Base-by-base conservation (phyloP, 345 rosid species). In the Hibiscus trionum region DNA sequence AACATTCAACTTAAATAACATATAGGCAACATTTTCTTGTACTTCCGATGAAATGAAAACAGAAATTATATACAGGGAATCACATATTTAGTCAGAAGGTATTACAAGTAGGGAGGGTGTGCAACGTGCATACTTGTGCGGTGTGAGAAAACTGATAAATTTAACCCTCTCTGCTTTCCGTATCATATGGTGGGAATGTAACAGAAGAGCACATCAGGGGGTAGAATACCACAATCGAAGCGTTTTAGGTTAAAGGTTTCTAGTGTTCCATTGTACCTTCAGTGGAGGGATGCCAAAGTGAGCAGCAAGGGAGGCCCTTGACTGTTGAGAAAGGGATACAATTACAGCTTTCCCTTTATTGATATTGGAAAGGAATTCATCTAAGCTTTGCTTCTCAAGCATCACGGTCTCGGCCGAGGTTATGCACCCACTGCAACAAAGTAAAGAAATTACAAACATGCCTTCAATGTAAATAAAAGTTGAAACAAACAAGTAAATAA, bases 331-430 rank as follows among this genome's bases (percentile, higher is more conserved):
- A 35, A 91, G 64, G 0, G 96, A 94, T 12, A 94, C 82, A 56
- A 91, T 61, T n/a, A 90, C 84, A 10, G 85, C 76, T 70, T 85
- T 94, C 71, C 88, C 85, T 73, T 83, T 83, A 71, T 80, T 72
- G 44, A 95, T 79, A 52, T 85, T 86, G 21, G 90, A 85, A 63
- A 95, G 85, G 69, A 95, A 95, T 77, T 89, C 99, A 29, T 88
- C 93, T 79, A 85, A 85, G 83, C 98, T 90, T 75, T 95, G 99
- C 84, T 92, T 95, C 93, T 92, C 96, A 11, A 95, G 98, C 97
- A 95, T 88, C 68, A 95, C 89, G 0, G 97, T 87, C 82, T 95
- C 97, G 0, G 98, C 99, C 2, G 98, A 88, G n/a, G 99, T 92
- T 57, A 95, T 89, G 81, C 98, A 92, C 33, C 98, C 99, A 66